phyloP scores from a whole-genome alignment of 495 filamentous ascomycete genomes.

The Hypoxylon perforatum region DNA sequence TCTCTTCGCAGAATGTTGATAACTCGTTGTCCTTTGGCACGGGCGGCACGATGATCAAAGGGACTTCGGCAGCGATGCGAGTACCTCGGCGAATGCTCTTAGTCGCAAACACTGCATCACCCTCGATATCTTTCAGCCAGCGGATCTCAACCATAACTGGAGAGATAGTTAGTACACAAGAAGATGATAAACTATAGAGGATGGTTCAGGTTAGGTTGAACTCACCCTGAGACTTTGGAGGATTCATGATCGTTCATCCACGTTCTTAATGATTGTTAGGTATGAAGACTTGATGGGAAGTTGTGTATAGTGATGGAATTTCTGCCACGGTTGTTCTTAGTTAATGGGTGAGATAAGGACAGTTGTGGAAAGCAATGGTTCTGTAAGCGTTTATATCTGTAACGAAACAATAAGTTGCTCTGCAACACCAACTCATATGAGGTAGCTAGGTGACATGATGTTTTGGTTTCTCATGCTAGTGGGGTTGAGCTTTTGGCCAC shows the following conservation, averaged over 20 bases:
- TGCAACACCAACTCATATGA: too few species aligned
- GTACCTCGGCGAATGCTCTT: constrained; percentile 27
- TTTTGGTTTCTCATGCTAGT: too few species aligned
- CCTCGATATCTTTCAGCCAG: background rate
- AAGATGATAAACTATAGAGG: background rate
- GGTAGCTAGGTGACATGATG: too few species aligned
- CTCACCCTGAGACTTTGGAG: constrained; percentile 3
- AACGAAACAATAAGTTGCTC: too few species aligned
- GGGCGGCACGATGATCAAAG: constrained; percentile 22
- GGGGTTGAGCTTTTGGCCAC: too few species aligned
- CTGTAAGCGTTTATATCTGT: too few species aligned
- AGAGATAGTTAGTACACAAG: background rate
- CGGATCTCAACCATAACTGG: constrained; percentile 27
- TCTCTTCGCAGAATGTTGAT: constrained; percentile 8
- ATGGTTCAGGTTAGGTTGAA: background rate
- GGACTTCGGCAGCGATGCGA: constrained; percentile 26
- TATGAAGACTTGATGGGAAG: too few species aligned
- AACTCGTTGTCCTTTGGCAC: constrained; percentile 16
- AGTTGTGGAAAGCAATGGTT: too few species aligned
- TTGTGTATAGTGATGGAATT: too few species aligned
- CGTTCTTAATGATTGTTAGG: too few species aligned
- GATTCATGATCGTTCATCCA: background rate
- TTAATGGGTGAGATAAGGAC: too few species aligned
- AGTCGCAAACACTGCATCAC: constrained; percentile 24
- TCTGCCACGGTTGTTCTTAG: too few species aligned